Conservation (phyloP, 192 early-diverging fungal species). For the Cladochytrium replicatum region DNA sequence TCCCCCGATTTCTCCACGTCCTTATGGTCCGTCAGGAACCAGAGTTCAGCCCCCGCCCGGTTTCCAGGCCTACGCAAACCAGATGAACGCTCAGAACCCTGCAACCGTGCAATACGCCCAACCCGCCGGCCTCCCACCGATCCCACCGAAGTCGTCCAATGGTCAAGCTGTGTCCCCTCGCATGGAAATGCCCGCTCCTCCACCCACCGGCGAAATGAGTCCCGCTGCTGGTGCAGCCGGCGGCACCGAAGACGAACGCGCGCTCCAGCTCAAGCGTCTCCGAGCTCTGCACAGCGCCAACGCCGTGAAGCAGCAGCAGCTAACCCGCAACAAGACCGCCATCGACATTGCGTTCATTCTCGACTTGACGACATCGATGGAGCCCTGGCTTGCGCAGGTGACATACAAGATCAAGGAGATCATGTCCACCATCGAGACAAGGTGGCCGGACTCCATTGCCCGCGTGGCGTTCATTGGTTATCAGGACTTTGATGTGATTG, state of each 20-base stretch:
- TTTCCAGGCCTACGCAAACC: not conserved
- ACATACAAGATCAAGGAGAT: not conserved
- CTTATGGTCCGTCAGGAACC: not conserved
- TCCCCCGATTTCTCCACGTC: not conserved
- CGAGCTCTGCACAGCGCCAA: not conserved
- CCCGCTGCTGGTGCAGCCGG: not conserved
- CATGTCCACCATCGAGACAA: not conserved
- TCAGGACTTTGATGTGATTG: not conserved
- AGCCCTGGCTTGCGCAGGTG: slow-evolving; percentile 1
- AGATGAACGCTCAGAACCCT: not conserved
- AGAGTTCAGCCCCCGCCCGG: not conserved
- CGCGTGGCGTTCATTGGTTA: slow-evolving; percentile 4
- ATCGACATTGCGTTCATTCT: slow-evolving; percentile 5
- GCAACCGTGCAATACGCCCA: not conserved
- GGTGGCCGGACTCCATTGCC: not conserved
- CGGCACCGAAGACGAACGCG: not conserved
- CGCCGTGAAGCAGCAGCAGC: not conserved
- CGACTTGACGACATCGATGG: slow-evolving; percentile 2
- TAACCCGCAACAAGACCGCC: not conserved
- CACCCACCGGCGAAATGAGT: not conserved
- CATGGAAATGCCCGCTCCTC: not conserved
- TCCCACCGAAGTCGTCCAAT: not conserved
- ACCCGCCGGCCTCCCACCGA: not conserved
- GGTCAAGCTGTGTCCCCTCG: not conserved
- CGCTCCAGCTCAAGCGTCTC: not conserved